phyloP scores from a whole-genome alignment of 345 rosid species.

The Atalantia buxifolia region DNA sequence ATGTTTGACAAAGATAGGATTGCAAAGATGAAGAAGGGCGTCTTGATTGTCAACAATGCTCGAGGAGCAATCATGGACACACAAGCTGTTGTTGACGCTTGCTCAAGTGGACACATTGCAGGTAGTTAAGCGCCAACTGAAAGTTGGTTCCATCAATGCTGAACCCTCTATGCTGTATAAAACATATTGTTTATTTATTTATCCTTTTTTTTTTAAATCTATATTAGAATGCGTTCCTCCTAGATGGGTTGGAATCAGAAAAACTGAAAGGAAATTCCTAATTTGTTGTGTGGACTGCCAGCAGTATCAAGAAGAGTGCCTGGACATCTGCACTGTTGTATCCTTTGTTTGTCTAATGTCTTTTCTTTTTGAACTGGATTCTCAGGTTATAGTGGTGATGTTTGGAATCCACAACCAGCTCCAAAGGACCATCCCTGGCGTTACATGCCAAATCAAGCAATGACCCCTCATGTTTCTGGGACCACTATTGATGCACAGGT shows the following conservation, averaged over 20 bases:
- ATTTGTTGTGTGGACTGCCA: neutral
- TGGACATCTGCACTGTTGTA: neutral
- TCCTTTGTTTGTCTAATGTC: neutral
- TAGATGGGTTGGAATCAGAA: neutral
- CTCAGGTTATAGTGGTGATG: slow-evolving; percentile 92
- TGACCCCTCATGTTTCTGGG: slow-evolving; percentile 98
- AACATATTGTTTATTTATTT: neutral
- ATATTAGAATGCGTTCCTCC: neutral
- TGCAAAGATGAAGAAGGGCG: slow-evolving; percentile 87
- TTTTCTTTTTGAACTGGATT: neutral
- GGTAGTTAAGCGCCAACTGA: slow-evolving; percentile 29
- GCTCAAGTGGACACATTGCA: slow-evolving; percentile 78
- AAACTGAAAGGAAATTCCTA: neutral
- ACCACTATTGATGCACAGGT: slow-evolving; percentile 97
- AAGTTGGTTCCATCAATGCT: neutral
- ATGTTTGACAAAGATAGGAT: slow-evolving; percentile 72
- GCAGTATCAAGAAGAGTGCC: neutral
- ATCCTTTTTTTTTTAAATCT: no score
- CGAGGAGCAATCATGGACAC: slow-evolving; percentile 94
- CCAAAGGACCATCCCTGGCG: slow-evolving; percentile 99
- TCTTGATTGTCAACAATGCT: slow-evolving; percentile 86
- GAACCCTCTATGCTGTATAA: neutral
- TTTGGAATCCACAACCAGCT: slow-evolving; percentile 94
- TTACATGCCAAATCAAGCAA: slow-evolving; percentile 96
- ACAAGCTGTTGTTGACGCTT: slow-evolving; percentile 85